Evolutionary conservation across 2,329 filamentous ascomycete species (phyloP).

Genomic region (Epichloe hybrida): DNA sequence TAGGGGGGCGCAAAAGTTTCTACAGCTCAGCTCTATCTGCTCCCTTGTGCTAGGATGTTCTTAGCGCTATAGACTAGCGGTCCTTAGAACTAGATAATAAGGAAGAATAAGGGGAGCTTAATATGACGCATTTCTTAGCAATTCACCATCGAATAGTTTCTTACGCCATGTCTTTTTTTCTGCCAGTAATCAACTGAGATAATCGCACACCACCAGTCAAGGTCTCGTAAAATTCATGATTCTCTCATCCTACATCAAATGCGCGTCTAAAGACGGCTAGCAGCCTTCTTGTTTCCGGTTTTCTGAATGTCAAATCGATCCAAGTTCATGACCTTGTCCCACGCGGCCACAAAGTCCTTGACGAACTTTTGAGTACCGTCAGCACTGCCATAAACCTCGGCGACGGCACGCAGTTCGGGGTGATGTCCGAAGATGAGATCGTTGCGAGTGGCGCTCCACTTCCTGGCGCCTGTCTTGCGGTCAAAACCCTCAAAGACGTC

Average conservation of each 20-base stretch:
- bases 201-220: too few species aligned
- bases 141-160: too few species aligned
- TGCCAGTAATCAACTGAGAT: too few species aligned
- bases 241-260: background rate
- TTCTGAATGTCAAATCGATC: conserved; percentile 51
- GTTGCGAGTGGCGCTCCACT: conserved; percentile 55
- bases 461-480: conserved; percentile 50
- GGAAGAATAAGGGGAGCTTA: too few species aligned
- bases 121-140: too few species aligned
- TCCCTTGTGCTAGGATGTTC: too few species aligned
- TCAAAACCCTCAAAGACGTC: conserved; percentile 52
- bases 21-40: too few species aligned
- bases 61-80: too few species aligned
- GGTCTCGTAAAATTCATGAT: background rate
- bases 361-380: conserved; percentile 52
- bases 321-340: conserved; percentile 62
- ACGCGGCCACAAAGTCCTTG: conserved; percentile 57
- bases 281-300: conserved; percentile 5
- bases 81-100: too few species aligned
- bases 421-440: conserved; percentile 65
- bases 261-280: conserved; percentile 7
- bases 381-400: conserved; percentile 53
- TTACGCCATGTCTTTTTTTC: too few species aligned
- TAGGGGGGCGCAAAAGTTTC: too few species aligned
- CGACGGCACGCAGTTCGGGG: conserved; percentile 55